Conservation (phyloP, 805 yeast species). For the Cyberlindnera saturnus region DNA sequence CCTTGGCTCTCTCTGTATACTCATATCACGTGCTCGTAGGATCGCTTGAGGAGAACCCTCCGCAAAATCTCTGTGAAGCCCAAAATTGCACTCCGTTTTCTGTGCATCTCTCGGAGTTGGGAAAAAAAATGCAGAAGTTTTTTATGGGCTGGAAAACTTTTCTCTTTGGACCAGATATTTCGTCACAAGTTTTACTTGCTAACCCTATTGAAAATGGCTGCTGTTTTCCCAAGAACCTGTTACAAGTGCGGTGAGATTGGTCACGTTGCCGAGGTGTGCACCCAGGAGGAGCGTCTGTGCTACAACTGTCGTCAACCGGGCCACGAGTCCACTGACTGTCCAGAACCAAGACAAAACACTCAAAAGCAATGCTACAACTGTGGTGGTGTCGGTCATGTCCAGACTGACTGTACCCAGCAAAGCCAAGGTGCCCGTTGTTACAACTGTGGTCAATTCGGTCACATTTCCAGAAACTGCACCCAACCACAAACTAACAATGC, state of each 20-base stretch:
- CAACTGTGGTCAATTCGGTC: slow-evolving; percentile 74
- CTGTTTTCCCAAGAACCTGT: slow-evolving; percentile 64
- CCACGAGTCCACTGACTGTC: slow-evolving; percentile 85
- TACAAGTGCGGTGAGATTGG: slow-evolving; percentile 91
- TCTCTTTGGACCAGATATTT: not conserved
- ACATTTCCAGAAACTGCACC: slow-evolving; percentile 73
- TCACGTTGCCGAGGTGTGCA: slow-evolving; percentile 84
- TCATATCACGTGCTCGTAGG: too few relatives aligned
- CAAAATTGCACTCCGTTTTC: too few relatives aligned
- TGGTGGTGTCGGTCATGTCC: slow-evolving; percentile 86
- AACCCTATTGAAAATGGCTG: slow-evolving; percentile 20
- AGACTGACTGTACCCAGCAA: slow-evolving; percentile 69
- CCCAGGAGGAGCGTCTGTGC: slow-evolving; percentile 79
- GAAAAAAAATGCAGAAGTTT: slow-evolving; percentile 2
- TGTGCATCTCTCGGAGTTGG: too few relatives aligned
- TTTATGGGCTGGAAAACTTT: slow-evolving; percentile 3
- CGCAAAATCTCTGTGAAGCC: too few relatives aligned
- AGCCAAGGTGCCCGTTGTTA: slow-evolving; percentile 62
- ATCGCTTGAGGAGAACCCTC: too few relatives aligned
- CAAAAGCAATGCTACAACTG: slow-evolving; percentile 91
- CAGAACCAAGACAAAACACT: slow-evolving; percentile 78
- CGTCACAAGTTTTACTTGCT: not conserved
- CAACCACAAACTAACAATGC: slow-evolving; percentile 31
- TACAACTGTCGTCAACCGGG: slow-evolving; percentile 91
- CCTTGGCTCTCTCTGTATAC: too few relatives aligned